Percentiles rank a stretch among this genome's conserved stretches.
These are phyloP conservation scores for Penicillium salamii DNA, from an alignment of 495 filamentous ascomycete species.

Conservation along the genomic window DNA sequence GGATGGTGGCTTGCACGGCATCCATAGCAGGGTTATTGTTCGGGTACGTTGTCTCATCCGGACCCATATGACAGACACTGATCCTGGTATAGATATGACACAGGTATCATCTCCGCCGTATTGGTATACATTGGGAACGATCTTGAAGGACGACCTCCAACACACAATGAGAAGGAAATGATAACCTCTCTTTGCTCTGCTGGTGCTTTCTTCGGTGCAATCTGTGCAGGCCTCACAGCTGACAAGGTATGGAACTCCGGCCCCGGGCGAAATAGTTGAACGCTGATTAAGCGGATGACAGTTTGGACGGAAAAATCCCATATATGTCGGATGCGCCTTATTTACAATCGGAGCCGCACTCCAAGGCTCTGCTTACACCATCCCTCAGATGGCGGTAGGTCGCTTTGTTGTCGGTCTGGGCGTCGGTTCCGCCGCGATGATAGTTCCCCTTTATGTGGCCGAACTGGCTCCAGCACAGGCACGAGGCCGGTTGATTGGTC, in stretches of 20 bases:
- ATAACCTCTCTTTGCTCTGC: slow-evolving; percentile 47
- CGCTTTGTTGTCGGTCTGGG: slow-evolving; percentile 51
- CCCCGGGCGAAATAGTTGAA: background rate
- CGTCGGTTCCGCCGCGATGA: slow-evolving; percentile 54
- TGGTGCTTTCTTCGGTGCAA: slow-evolving; percentile 52
- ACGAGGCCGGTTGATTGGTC: slow-evolving; percentile 53
- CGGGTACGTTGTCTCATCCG: slow-evolving; percentile 23
- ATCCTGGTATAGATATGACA: slow-evolving; percentile 21
- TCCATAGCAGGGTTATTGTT: slow-evolving; percentile 39
- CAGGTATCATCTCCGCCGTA: slow-evolving; percentile 48
- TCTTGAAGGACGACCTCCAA: slow-evolving; percentile 26
- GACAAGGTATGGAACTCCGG: slow-evolving; percentile 51
- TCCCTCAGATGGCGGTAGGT: slow-evolving; percentile 52
- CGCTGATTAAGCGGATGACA: too few species aligned
- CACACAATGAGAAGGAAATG: slow-evolving; percentile 41
- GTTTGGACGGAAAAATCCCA: too few species aligned
- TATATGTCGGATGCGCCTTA: too few species aligned
- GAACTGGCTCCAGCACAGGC: slow-evolving; percentile 49
- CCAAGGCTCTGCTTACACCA: slow-evolving; percentile 47
- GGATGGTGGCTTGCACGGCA: slow-evolving; percentile 38
- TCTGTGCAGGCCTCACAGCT: slow-evolving; percentile 49
- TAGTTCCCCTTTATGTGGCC: slow-evolving; percentile 44
- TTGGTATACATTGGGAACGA: slow-evolving; percentile 38
- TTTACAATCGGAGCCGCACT: slow-evolving; percentile 37
- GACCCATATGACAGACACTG: too few species aligned